Base-by-base conservation (phyloP, 108 stramenopile genomes). In the Pseudonitzschia pungens region DNA sequence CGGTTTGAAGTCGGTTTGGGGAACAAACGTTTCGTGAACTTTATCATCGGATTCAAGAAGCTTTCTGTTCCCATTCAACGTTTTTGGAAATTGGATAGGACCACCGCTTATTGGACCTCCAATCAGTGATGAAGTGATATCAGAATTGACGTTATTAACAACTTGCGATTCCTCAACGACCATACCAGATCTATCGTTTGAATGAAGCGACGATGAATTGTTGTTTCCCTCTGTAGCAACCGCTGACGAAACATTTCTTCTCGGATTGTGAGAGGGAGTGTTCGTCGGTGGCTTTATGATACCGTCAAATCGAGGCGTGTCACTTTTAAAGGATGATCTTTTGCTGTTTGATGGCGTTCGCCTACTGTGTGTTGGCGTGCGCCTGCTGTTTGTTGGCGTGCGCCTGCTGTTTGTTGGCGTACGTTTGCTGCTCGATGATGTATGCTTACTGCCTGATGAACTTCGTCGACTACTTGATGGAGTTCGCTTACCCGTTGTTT, bases 41-140 rank as follows among this genome's bases (percentile, higher is more conserved):
- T 40, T 31, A 7, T 31, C 33, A 21, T 15, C 51, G 29, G 18
- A 7, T 29, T 53, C 51, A 27, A 54, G 9, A n/a, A 32, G 10
- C 7, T 54, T 26, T 15, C 54, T 55, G 18, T 27, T 20, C 32
- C 31, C 53, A 4, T 43, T 41, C 53, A 22, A 31, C 15, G 69
- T 20, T 36, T 70, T 53, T 18, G 9, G 36, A 18, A 41, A 41
- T 70, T 51, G 51, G 42, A 41, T 26, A 14, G 14, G 29, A 20
- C 53, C 42, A 26, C 57, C 42, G 41, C 57, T 58, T 29, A 68
- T 50, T 24, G 71, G 68, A 18, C 33, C 68, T 14, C 54, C 78
- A 31, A 79, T 45, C 7, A 79, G 66, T 16, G 78, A 79, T 9
- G 73, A 69, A 41, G 78, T 79, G 33, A 79, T 79, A 50, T 79